Conservation (phyloP, 345 rosid species). For the Cardamine occulta region DNA sequence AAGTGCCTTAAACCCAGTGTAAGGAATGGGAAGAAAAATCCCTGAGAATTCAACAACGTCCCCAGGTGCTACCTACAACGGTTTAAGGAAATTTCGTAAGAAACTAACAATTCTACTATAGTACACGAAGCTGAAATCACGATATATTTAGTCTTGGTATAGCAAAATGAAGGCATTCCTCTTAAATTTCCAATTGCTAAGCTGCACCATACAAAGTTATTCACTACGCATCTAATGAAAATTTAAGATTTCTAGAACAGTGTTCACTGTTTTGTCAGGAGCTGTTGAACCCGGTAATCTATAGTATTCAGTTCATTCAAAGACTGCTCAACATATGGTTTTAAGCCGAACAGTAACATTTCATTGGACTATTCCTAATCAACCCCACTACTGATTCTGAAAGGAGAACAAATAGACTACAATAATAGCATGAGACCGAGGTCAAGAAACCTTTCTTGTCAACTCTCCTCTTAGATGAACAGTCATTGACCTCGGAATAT, state of each 20-base stretch:
- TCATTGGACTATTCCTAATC: not conserved
- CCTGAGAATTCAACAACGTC: conserved; percentile 97
- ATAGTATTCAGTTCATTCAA: not conserved
- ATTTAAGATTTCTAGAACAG: not conserved
- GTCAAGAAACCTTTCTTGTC: conserved; percentile 81
- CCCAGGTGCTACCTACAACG: conserved; percentile 85
- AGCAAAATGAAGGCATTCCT: not conserved
- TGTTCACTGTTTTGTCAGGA: not conserved
- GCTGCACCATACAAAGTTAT: not conserved
- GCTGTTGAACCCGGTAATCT: not conserved
- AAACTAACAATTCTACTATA: not conserved
- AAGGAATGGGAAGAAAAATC: conserved; percentile 96
- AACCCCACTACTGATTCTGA: conserved; percentile 1
- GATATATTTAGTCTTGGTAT: not conserved
- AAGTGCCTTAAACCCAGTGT: conserved; percentile 89
- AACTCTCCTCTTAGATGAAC: conserved; percentile 97
- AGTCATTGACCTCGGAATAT: conserved; percentile 94
- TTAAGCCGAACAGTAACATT: not conserved
- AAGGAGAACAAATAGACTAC: conserved; percentile 15
- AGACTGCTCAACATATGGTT: not conserved
- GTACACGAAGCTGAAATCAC: conserved; percentile 6
- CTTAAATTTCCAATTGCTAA: not conserved
- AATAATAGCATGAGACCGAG: conserved; percentile 14
- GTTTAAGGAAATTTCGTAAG: not conserved
- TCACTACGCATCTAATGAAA: conserved; percentile 2